phyloP scores from a whole-genome alignment of 73 alveolate genomes.

The Tetrahymena thermophila region DNA sequence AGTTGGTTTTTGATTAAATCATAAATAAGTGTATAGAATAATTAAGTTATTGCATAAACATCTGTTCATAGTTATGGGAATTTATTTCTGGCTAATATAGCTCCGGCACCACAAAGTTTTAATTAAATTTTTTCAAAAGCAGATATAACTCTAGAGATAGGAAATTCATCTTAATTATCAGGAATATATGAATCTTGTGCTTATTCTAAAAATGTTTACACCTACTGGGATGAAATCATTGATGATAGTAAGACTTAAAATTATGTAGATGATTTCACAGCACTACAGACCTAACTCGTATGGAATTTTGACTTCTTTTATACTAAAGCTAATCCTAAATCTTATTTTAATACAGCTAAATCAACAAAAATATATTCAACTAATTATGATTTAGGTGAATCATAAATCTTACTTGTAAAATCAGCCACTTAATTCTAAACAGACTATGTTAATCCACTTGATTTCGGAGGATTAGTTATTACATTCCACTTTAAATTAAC shows the following conservation, averaged over 20 bases:
- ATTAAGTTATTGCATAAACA: background rate
- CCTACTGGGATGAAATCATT: background rate
- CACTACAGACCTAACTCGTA: background rate
- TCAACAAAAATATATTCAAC: background rate
- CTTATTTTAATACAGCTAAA: background rate
- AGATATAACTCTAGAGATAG: background rate
- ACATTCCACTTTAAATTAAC: background rate
- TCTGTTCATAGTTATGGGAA: background rate
- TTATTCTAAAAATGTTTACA: background rate
- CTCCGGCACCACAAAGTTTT: background rate
- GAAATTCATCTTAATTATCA: background rate
- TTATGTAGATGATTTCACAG: background rate
- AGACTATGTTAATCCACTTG: background rate
- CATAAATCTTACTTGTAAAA: background rate
- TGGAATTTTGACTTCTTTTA: background rate
- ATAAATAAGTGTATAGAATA: background rate
- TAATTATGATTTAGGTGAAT: background rate
- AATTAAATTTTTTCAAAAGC: background rate
- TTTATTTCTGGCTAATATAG: background rate
- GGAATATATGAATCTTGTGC: background rate
- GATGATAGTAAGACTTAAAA: background rate
- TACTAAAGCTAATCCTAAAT: background rate
- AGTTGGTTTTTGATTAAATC: background rate
- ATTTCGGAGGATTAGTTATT: background rate
- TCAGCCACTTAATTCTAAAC: background rate